Percentiles rank a stretch among this genome's conserved stretches.
Evolutionary conservation across 768 basidiomycete species (phyloP).

Genomic region (Omphalotus guepiniiformis): DNA sequence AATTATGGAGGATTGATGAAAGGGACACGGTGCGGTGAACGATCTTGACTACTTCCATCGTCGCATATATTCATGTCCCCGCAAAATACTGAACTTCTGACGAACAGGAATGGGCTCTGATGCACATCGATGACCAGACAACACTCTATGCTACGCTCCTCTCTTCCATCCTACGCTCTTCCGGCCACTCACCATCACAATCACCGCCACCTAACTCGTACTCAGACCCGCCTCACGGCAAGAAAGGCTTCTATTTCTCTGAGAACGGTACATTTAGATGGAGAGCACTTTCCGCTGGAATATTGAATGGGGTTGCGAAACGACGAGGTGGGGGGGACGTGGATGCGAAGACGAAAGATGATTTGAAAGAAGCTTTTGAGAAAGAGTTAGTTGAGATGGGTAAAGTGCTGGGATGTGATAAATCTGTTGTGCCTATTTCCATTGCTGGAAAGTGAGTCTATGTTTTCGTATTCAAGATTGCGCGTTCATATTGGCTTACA

Average conservation of each 20-base stretch:
- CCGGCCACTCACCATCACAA: slow-evolving; percentile 1
- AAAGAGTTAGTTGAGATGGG: slow-evolving; percentile 6
- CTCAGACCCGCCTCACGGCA: slow-evolving; percentile 6
- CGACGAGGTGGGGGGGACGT: neutral
- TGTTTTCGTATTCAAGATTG: neutral
- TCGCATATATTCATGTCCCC: neutral
- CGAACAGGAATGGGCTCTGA: slow-evolving; percentile 8
- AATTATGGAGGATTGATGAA: slow-evolving; percentile 6
- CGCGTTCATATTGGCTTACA: neutral
- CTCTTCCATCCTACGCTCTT: slow-evolving; percentile 1
- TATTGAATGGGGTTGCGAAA: slow-evolving; percentile 1
- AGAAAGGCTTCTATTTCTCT: slow-evolving; percentile 11
- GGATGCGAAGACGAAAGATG: too few relatives aligned
- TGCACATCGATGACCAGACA: slow-evolving; percentile 6
- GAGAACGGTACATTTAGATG: slow-evolving; percentile 13
- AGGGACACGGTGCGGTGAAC: neutral
- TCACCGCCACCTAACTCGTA: neutral
- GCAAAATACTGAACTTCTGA: neutral
- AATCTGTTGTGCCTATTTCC: slow-evolving; percentile 7
- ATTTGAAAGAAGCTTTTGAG: slow-evolving; percentile 3
- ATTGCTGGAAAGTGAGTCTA: slow-evolving; percentile 10
- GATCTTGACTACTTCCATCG: neutral
- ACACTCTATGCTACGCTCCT: slow-evolving; percentile 1
- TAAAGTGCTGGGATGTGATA: slow-evolving; percentile 3
- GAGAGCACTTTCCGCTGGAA: slow-evolving; percentile 9